Conservation (phyloP, 768 basidiomycete genomes). For the Termitomyces sp. region DNA sequence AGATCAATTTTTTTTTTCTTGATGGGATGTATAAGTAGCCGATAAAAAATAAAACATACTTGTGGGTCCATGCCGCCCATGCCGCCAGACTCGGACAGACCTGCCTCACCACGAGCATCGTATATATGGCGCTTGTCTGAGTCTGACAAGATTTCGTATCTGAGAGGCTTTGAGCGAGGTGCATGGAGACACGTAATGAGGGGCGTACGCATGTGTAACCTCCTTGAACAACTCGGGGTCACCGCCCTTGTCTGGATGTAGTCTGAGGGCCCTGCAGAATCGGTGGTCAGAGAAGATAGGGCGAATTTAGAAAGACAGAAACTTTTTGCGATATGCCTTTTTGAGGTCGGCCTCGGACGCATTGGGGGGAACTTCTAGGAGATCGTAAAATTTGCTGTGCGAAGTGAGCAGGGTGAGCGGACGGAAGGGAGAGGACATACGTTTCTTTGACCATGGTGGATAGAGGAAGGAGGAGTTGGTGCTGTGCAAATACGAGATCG, state of each 20-base stretch:
- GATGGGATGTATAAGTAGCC: background rate
- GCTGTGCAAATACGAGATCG: conserved; percentile 8
- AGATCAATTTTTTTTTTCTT: conserved; percentile 2
- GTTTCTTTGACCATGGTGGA: conserved; percentile 65
- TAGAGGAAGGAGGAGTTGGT: conserved; percentile 15
- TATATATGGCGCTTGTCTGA: conserved; percentile 76
- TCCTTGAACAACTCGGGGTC: conserved; percentile 98
- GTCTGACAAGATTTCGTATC: conserved; percentile 93
- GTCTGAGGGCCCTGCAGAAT: conserved; percentile 60
- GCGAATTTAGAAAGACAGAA: conserved; percentile 7
- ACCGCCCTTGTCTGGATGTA: conserved; percentile 93
- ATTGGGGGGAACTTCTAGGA: conserved; percentile 77
- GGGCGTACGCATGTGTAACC: conserved; percentile 86
- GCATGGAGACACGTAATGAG: conserved; percentile 3
- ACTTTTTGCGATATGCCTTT: conserved; percentile 97
- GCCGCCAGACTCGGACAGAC: conserved; percentile 78
- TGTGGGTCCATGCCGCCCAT: conserved; percentile 98
- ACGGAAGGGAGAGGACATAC: conserved; percentile 28
- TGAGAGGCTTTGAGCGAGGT: conserved; percentile 22
- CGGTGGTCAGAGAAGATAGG: conserved; percentile 3
- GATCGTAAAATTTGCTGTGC: conserved; percentile 83
- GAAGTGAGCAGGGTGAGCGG: conserved; percentile 2
- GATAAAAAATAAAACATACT: conserved; percentile 39
- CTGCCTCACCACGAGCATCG: conserved; percentile 91
- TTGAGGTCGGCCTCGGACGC: conserved; percentile 85